Evolutionary conservation across 179 eudicot genomes (phyloP), one percentile per base, ranked within the genome.

Genomic region (Beta lomatogona): DNA sequence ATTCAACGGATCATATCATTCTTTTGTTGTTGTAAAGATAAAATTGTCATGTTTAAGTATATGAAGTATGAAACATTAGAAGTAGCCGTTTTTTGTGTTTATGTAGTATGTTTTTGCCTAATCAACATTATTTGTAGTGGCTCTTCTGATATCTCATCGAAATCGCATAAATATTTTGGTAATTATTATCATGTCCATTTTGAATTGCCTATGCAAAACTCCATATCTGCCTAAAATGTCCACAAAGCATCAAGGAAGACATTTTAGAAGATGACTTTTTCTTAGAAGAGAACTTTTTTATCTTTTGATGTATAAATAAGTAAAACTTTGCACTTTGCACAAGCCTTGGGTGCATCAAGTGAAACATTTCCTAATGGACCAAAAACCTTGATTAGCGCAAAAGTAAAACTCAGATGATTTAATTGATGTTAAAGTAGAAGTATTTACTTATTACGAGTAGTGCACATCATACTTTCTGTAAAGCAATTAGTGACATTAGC

Each of bases 11-110:
- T 36, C 19, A 58, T 78, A 58, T 78, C 68, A 78, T 85, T 82
- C 67, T 85, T 82, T 82, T 64, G 85, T 75, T 85, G 84, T 75
- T 79, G 81, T 74, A 74, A 74, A 72, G 76, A 50, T 36, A 57
- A 36, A 74, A 31, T 10, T 55, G 52, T 57, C 65, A 36, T 75
- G 64, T 25, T 53, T 53, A 41, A 5, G 21, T 9, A 54, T 54
- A 57, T 74, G 77, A 75, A 0, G 41, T 36, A 36, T 36, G 41
- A 36, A 36, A 41, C 65, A 75, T 75, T 65, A 74, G 77, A 74
- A 74, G 77, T 74, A 31, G 77, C 28, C 77, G 9, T 31, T n/a
- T 55, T 75, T 52, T 52, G 53, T 69, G 73, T 50, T 68, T 14
- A 2, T 31, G 19, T 19, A n/a, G n/a, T n/a, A 75, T 28, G 77